A percentile compares a stretch with the other conserved stretches of the same genome.
Conservation (phyloP, 148 eudicot species). For the Nyssa sinensis region DNA sequence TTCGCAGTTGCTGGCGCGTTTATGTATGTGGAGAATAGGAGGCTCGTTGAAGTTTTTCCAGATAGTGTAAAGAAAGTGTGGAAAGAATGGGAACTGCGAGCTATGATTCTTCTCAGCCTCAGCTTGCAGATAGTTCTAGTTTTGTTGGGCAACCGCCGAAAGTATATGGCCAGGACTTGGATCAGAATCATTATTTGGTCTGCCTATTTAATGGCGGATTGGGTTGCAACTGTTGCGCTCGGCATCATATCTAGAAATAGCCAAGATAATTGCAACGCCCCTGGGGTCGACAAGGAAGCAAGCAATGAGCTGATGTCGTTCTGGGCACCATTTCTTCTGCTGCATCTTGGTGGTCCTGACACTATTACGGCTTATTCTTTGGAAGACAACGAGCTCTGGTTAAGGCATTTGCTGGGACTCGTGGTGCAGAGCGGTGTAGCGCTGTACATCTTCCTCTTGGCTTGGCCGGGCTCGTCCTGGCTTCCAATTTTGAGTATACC, state of each 20-base stretch:
- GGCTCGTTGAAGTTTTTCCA: background rate
- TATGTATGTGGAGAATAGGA: background rate
- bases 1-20: background rate
- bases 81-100: slow-evolving; percentile 37
- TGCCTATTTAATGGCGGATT: slow-evolving; percentile 37
- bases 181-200: slow-evolving; percentile 32
- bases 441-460: slow-evolving; percentile 31
- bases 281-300: background rate
- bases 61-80: slow-evolving; percentile 10
- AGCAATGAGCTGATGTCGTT: slow-evolving; percentile 21
- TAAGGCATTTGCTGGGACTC: slow-evolving; percentile 40
- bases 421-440: slow-evolving; percentile 25
- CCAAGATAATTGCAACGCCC: slow-evolving; percentile 1
- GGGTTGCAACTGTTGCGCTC: slow-evolving; percentile 26
- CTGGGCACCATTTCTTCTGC: slow-evolving; percentile 36
- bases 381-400: slow-evolving; percentile 49
- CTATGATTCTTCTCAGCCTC: slow-evolving; percentile 37
- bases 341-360: slow-evolving; percentile 42
- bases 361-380: slow-evolving; percentile 33
- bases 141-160: slow-evolving; percentile 30
- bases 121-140: slow-evolving; percentile 27
- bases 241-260: slow-evolving; percentile 30
- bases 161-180: slow-evolving; percentile 17
- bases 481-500: slow-evolving; percentile 26
- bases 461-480: slow-evolving; percentile 26